These are phyloP conservation scores for Filosporella fistucella DNA, from an alignment of 495 filamentous ascomycete genomes.

Conservation along the genomic window DNA sequence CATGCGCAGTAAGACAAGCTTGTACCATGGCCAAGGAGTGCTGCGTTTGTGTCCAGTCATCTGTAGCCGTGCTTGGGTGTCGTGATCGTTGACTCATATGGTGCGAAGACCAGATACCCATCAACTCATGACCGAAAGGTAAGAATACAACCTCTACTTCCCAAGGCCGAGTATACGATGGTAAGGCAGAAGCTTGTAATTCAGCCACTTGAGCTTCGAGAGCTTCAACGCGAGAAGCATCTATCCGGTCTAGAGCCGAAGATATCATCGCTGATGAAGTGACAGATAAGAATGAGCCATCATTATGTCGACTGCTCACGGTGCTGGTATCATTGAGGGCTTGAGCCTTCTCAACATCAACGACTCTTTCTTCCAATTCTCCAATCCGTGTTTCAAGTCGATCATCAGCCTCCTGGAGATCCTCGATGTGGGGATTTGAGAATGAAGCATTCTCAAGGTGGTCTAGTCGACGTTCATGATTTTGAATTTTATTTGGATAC, in stretches of 20 bases:
- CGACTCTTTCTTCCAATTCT: conserved; percentile 57
- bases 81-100: conserved; percentile 42
- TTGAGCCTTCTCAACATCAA: conserved; percentile 51
- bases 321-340: conserved; percentile 39
- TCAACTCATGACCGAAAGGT: conserved; percentile 55
- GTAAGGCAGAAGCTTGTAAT: conserved; percentile 49
- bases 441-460: conserved; percentile 57
- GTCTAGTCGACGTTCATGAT: conserved; percentile 52
- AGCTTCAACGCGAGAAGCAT: conserved; percentile 45
- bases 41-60: conserved; percentile 56
- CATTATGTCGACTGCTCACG: conserved; percentile 29
- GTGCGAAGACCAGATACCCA: conserved; percentile 54
- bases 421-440: conserved; percentile 49
- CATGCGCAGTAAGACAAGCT: conserved; percentile 26
- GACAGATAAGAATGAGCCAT: conserved; percentile 37
- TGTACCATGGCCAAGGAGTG: conserved; percentile 37
- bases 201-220: conserved; percentile 51
- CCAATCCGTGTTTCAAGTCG: conserved; percentile 50
- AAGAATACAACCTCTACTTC: conserved; percentile 64
- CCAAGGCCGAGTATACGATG: conserved; percentile 56
- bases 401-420: conserved; percentile 54
- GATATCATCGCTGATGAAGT: conserved; percentile 33
- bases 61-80: conserved; percentile 31
- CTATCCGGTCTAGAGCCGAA: conserved; percentile 22
- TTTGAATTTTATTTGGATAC: conserved; percentile 13